Conservation (phyloP, 208 protist genomes). For the Crithidia thermophila region DNA sequence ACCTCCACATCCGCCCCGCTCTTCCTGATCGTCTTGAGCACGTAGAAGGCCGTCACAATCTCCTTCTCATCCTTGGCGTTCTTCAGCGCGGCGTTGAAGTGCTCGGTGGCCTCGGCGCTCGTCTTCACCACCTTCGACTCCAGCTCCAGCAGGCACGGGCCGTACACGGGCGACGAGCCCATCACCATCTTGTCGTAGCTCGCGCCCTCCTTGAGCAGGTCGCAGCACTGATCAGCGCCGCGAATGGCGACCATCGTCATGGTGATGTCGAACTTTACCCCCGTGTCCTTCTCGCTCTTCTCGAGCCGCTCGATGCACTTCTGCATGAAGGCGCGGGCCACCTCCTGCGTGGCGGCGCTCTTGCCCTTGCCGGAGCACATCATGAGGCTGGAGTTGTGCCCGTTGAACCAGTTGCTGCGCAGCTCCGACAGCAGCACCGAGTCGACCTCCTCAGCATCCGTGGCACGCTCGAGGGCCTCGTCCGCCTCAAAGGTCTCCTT, state of each 20-base stretch:
- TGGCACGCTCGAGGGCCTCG: slow-evolving; percentile 52
- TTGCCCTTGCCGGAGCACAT: slow-evolving; percentile 54
- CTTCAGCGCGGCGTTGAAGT: slow-evolving; percentile 51
- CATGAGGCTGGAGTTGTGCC: slow-evolving; percentile 71
- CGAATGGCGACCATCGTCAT: slow-evolving; percentile 64
- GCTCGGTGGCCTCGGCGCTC: slow-evolving; percentile 35
- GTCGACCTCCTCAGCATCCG: slow-evolving; percentile 44
- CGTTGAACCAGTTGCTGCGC: slow-evolving; percentile 72
- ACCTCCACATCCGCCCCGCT: slow-evolving; percentile 53
- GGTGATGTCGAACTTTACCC: slow-evolving; percentile 63
- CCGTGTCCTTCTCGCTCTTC: slow-evolving; percentile 52
- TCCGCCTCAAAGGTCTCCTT: slow-evolving; percentile 78
- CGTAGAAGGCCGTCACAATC: slow-evolving; percentile 63
- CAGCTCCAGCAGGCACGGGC: slow-evolving; percentile 70
- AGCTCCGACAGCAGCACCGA: slow-evolving; percentile 76
- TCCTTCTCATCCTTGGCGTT: slow-evolving; percentile 55
- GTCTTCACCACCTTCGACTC: slow-evolving; percentile 48
- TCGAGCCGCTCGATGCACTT: slow-evolving; percentile 55
- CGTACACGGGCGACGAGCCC: slow-evolving; percentile 74
- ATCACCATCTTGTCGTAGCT: slow-evolving; percentile 51
- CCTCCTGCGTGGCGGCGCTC: slow-evolving; percentile 31
- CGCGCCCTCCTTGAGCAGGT: slow-evolving; percentile 53
- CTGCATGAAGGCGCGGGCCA: slow-evolving; percentile 48
- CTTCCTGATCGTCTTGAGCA: slow-evolving; percentile 77
- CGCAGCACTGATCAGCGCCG: slow-evolving; percentile 50